Evolutionary conservation across 179 eudicot genomes (phyloP).

Genomic region (Beta lomatogona): DNA sequence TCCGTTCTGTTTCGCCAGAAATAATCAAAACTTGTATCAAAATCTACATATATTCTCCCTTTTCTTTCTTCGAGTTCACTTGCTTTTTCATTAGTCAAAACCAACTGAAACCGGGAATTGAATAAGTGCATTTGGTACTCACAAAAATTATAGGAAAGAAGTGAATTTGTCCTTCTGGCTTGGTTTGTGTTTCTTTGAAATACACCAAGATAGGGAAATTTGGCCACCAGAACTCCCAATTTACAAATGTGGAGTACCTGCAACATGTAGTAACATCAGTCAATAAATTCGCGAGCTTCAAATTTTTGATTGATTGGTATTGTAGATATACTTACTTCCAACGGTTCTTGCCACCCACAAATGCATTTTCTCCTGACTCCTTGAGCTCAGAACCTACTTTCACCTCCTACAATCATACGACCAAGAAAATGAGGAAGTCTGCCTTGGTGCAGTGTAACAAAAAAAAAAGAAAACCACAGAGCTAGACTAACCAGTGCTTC

Average conservation of each 20-base stretch:
- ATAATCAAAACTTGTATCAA: neutral
- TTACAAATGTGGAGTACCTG: slow-evolving; percentile 89
- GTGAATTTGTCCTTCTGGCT: slow-evolving; percentile 95
- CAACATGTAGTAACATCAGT: slow-evolving; percentile 9
- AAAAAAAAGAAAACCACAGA: neutral
- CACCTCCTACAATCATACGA: slow-evolving; percentile 61
- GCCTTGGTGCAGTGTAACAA: neutral
- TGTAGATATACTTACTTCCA: slow-evolving; percentile 79
- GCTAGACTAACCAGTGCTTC: slow-evolving; percentile 86
- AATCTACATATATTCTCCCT: neutral
- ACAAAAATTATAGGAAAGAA: slow-evolving; percentile 96
- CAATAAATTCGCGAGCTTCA: neutral
- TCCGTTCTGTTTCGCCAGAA: slow-evolving; percentile 60
- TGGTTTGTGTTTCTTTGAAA: slow-evolving; percentile 93
- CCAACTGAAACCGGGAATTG: neutral
- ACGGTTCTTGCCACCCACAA: slow-evolving; percentile 95
- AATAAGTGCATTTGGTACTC: slow-evolving; percentile 32
- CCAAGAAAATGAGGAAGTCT: neutral
- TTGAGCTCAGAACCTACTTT: slow-evolving; percentile 80
- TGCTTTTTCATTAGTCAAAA: slow-evolving; percentile 4
- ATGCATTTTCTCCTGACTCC: slow-evolving; percentile 88
- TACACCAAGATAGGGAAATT: slow-evolving; percentile 89
- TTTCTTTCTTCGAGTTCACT: neutral
- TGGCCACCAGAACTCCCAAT: slow-evolving; percentile 99
- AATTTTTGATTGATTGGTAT: neutral